phyloP scores from a whole-genome alignment of 495 filamentous ascomycete species.

The Aspergillus saccharolyticus region DNA sequence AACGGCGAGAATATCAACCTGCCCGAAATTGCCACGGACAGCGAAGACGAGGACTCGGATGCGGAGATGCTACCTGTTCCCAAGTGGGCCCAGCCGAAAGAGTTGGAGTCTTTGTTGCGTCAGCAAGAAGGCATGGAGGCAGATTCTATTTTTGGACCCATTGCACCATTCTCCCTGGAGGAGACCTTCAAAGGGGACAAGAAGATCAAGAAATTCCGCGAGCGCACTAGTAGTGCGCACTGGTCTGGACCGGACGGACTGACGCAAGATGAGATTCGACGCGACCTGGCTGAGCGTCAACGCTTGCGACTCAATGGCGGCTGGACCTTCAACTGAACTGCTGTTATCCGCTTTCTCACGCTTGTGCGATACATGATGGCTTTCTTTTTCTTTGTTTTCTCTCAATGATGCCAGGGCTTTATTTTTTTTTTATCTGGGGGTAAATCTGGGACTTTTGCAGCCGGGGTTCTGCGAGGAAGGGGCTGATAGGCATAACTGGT shows the following conservation, averaged over 20 bases:
- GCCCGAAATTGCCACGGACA: conserved; percentile 84
- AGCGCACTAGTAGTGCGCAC: conserved; percentile 86
- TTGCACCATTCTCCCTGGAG: conserved; percentile 82
- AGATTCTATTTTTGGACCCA: conserved; percentile 83
- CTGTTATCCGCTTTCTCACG: background rate
- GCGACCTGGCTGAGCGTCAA: conserved; percentile 75
- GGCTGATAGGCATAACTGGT: background rate
- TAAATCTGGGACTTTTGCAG: background rate
- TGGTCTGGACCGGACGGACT: conserved; percentile 82
- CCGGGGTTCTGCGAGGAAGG: too few relatives aligned
- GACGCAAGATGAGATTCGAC: conserved; percentile 80
- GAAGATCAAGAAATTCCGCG: conserved; percentile 76
- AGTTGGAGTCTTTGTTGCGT: conserved; percentile 61
- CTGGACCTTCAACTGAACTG: conserved; percentile 57
- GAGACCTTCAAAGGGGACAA: conserved; percentile 86
- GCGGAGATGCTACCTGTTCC: conserved; percentile 57
- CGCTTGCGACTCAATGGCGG: conserved; percentile 76
- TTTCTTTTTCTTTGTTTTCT: conserved; percentile 4
- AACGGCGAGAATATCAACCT: conserved; percentile 78
- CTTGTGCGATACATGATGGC: background rate
- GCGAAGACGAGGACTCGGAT: conserved; percentile 74
- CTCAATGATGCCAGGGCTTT: background rate
- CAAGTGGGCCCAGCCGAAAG: conserved; percentile 79
- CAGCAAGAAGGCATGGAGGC: conserved; percentile 80
- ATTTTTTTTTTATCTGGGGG: background rate